Evolutionary conservation across 176 grass and related monocot species (phyloP).

Genomic region (Hordeum vulgare): MorexV3_pseudomolecules_assembly NC_058523.1:492894807-492895306

Average conservation of each 20-base stretch:
- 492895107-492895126: neutral
- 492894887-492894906: neutral
- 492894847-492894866: too few relatives aligned
- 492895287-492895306: neutral
- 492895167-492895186: conserved; percentile 14
- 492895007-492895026: neutral
- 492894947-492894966: conserved; percentile 5
- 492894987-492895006: conserved; percentile 21
- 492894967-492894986: conserved; percentile 2
- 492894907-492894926: neutral
- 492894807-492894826: too few relatives aligned
- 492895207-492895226: neutral
- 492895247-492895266: too few relatives aligned
- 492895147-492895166: neutral
- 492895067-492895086: neutral
- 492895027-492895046: conserved; percentile 32
- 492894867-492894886: neutral
- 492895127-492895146: neutral
- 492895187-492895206: neutral
- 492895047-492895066: conserved; percentile 11
- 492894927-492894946: neutral
- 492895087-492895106: neutral
- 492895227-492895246: conserved; percentile 20
- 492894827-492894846: too few relatives aligned
- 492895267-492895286: neutral